Evolutionary conservation across 108 stramenopile genomes (phyloP).

Genomic region (Pseudonitzschia pungens): DNA sequence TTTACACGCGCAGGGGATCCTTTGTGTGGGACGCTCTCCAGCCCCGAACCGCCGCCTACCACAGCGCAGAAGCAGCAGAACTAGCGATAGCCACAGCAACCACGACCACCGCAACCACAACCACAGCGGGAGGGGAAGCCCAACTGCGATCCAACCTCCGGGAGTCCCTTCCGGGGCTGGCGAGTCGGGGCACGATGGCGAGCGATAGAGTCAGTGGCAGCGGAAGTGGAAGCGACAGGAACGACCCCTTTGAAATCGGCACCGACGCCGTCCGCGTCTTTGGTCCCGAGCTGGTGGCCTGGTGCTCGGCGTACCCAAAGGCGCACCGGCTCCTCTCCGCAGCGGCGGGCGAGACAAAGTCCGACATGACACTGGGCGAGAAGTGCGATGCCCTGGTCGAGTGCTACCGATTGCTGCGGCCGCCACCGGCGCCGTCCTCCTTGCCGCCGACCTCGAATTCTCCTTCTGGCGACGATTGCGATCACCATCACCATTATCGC

Average conservation of each 20-base stretch:
- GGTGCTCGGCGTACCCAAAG: constrained; percentile 7
- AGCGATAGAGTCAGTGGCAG: background rate
- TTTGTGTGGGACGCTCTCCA: constrained; percentile 10
- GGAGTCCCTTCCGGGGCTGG: too few relatives aligned
- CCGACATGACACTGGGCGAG: background rate
- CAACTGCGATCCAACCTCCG: too few relatives aligned
- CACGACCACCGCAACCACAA: background rate
- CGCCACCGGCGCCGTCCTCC: background rate
- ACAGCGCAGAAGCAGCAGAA: background rate
- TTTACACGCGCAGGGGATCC: background rate
- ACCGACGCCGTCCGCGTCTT: background rate
- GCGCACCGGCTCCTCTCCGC: background rate
- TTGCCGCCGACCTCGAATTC: too few relatives aligned
- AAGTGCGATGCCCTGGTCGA: constrained; percentile 9
- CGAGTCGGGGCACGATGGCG: background rate
- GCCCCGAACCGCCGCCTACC: background rate
- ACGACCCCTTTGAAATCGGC: background rate
- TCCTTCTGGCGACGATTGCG: too few relatives aligned
- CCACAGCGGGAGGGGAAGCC: too few relatives aligned
- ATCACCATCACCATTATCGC: too few relatives aligned
- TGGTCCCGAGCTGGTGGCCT: constrained; percentile 6
- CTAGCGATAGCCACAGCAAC: background rate
- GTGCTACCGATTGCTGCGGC: background rate
- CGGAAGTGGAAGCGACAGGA: background rate
- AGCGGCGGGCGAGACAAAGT: too few relatives aligned